Base-by-base conservation (phyloP, 2,329 filamentous ascomycete species). In the Colletotrichum sojae region DNA sequence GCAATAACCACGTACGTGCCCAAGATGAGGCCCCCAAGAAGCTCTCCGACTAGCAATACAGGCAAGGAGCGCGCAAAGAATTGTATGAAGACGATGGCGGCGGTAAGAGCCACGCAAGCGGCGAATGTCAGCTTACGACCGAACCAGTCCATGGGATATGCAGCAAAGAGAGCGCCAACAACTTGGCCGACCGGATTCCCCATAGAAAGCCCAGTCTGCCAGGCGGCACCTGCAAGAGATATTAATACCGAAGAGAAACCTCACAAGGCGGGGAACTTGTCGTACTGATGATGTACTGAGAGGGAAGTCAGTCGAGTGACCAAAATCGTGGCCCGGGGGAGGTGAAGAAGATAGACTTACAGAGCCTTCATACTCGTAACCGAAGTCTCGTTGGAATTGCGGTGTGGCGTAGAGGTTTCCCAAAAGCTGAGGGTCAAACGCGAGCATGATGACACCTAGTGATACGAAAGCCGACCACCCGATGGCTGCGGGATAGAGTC, bases 401-500 rank as follows among this genome's bases (percentile, higher is more conserved):
- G 87, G 86, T 57, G 85, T 86, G 3, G 87, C 85, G 73, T 88
- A 91, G 61, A 92, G 82, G 69, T 89, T 89, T 25, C 88, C 88
- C 18, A 91, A 83, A 10, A 92, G 83, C 75, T 91, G 89, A 0
- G 88, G 87, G 75, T 91, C 89, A 73, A 91, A 92, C 4, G 88
- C 88, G 49, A 86, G 76, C 87, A 90, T 90, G 71, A 90, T 86
- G 45, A 90, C 85, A 6, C 87, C 87, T 2, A 89, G 78, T 5
- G 85, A 88, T 71, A 91, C 88, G 73, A 88, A 89, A 49, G 84
- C 80, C 8, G 86, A 88, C 89, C 88, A 91, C 16, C 75, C 79
- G 20, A 85, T 82, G 8, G 84, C 83, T 27, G 79, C 78, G 15
- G 84, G 84, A 67, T 85, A 85, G 43, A 84, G 76, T 60, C 74